A percentile compares a stretch with the other conserved stretches of the same genome.
These are phyloP conservation scores for Aspergillus cejpii DNA, from an alignment of 2,329 filamentous ascomycete species.

Conservation along the genomic window DNA sequence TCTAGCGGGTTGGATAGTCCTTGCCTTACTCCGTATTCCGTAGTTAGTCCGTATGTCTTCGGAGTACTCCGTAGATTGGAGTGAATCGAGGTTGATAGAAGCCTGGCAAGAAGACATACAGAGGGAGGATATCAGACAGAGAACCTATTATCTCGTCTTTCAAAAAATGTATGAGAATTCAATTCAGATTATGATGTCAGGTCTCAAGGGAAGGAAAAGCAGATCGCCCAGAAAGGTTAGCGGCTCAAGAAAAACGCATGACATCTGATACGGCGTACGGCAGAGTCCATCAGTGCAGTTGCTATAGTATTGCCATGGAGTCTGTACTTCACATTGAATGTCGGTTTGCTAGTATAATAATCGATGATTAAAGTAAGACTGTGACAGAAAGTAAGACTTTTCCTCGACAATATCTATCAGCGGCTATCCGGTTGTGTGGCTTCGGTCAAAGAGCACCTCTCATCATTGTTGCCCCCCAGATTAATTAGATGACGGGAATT, in stretches of 20 bases:
- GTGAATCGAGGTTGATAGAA: too few relatives aligned
- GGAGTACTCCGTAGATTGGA: too few relatives aligned
- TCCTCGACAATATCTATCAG: neutral
- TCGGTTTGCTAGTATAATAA: too few relatives aligned
- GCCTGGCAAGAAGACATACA: too few relatives aligned
- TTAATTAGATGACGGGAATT: neutral
- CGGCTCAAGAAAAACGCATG: conserved; percentile 9
- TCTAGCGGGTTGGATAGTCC: too few relatives aligned
- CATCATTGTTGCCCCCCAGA: conserved; percentile 2
- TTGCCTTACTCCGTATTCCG: too few relatives aligned
- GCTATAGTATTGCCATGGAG: neutral
- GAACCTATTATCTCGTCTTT: too few relatives aligned
- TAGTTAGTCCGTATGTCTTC: too few relatives aligned
- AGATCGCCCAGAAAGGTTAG: conserved; percentile 2
- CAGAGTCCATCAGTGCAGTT: conserved; percentile 7
- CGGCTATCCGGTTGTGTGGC: neutral
- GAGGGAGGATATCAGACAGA: too few relatives aligned
- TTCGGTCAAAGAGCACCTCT: neutral
- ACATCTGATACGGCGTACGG: conserved; percentile 11
- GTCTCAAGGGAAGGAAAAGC: conserved; percentile 4
- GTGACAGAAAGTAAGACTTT: neutral
- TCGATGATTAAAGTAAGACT: neutral
- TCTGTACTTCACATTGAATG: too few relatives aligned
- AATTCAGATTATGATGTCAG: too few relatives aligned
- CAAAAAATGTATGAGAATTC: too few relatives aligned